Evolutionary conservation across 2,329 filamentous ascomycete species (phyloP).

Genomic region (Byssochlamys sp.): DNA sequence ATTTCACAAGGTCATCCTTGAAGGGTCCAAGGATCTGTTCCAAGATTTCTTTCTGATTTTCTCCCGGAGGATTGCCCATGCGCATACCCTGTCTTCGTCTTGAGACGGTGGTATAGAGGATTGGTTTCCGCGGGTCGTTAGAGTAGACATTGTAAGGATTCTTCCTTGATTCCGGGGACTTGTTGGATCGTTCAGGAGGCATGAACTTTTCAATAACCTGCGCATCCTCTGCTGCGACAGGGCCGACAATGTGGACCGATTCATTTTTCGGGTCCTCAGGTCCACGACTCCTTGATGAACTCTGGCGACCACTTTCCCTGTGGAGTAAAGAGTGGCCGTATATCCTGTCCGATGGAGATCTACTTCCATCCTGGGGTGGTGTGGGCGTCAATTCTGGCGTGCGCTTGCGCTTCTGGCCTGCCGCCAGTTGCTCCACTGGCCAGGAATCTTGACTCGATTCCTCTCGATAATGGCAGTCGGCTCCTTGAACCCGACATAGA

Average conservation of each 20-base stretch:
- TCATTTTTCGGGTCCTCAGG: slow-evolving; percentile 30
- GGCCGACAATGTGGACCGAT: slow-evolving; percentile 49
- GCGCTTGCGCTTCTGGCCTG: slow-evolving; percentile 30
- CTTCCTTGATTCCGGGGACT: slow-evolving; percentile 30
- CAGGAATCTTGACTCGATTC: slow-evolving; percentile 22
- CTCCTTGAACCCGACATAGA: slow-evolving; percentile 50
- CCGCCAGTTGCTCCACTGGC: slow-evolving; percentile 16
- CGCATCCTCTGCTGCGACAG: slow-evolving; percentile 50
- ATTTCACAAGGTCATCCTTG: slow-evolving; percentile 41
- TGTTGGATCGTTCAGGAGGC: slow-evolving; percentile 32
- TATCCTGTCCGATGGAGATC: slow-evolving; percentile 9
- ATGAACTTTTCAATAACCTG: slow-evolving; percentile 54
- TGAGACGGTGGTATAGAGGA: slow-evolving; percentile 42
- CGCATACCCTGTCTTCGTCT: slow-evolving; percentile 40
- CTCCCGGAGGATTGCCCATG: slow-evolving; percentile 33
- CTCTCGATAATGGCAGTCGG: slow-evolving; percentile 48
- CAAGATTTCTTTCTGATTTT: slow-evolving; percentile 46
- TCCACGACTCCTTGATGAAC: slow-evolving; percentile 22
- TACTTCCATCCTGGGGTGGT: slow-evolving; percentile 8
- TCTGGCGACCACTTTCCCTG: slow-evolving; percentile 19
- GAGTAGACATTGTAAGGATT: slow-evolving; percentile 44
- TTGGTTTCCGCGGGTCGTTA: slow-evolving; percentile 37
- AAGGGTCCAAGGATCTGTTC: slow-evolving; percentile 52
- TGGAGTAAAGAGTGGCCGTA: slow-evolving; percentile 16
- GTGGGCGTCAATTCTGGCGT: slow-evolving; percentile 20